Conservation (phyloP, 176 grass and related monocot species). For the Poa annua region DNA sequence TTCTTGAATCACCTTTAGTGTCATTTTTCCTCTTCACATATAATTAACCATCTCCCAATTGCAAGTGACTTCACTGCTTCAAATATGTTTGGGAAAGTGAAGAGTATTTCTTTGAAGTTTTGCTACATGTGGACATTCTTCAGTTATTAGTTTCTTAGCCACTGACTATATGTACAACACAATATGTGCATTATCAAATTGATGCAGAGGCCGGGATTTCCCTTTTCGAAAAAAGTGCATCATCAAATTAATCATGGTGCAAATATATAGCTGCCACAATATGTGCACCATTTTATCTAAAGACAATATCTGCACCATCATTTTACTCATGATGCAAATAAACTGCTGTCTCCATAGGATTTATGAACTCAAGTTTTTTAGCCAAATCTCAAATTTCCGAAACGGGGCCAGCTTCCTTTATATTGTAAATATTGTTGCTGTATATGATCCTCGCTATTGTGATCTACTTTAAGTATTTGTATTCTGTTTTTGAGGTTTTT, state of each 20-base stretch:
- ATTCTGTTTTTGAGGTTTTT: slow-evolving; percentile 10
- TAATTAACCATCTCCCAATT: slow-evolving; percentile 13
- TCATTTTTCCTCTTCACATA: neutral
- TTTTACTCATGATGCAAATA: slow-evolving; percentile 5
- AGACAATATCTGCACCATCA: too few species aligned
- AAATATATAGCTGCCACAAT: neutral
- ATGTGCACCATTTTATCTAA: slow-evolving; percentile 4
- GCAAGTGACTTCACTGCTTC: neutral
- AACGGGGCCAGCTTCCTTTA: slow-evolving; percentile 21
- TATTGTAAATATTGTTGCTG: neutral
- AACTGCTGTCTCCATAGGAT: neutral
- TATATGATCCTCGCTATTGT: neutral
- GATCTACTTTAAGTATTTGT: neutral
- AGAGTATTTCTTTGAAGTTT: slow-evolving; percentile 21
- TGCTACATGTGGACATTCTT: neutral
- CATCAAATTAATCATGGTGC: neutral
- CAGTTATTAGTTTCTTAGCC: neutral
- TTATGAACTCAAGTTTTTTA: neutral
- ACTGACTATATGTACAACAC: slow-evolving; percentile 7
- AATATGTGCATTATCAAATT: neutral
- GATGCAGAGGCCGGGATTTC: too few species aligned
- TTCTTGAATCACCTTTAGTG: slow-evolving; percentile 27
- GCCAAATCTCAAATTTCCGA: neutral
- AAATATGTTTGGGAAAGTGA: neutral
- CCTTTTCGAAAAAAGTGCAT: too few species aligned